Conservation (phyloP, 305 asterid species). For the Rubia tinctorum region DNA sequence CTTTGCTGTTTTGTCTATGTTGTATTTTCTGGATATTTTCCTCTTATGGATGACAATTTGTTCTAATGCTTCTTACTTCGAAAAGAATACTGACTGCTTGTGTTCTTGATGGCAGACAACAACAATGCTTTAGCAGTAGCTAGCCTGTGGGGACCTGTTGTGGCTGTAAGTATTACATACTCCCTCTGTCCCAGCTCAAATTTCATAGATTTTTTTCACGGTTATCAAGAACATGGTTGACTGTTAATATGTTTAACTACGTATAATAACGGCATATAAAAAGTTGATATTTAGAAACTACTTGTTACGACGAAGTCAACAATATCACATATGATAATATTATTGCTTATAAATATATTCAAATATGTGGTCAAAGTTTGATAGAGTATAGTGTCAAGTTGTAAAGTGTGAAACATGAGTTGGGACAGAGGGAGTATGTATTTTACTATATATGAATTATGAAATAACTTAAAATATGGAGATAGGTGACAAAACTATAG, state of each 20-base stretch:
- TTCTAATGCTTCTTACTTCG: background rate
- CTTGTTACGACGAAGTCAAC: no score
- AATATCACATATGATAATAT: no score
- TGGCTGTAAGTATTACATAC: slow-evolving; percentile 70
- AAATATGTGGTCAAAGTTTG: no score
- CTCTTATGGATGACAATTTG: background rate
- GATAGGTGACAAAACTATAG: background rate
- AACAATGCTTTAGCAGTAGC: slow-evolving; percentile 63
- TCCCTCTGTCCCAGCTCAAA: background rate
- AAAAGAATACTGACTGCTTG: slow-evolving; percentile 25
- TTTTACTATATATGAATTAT: background rate
- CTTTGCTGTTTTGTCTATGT: background rate
- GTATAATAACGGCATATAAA: no score
- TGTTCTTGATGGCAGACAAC: slow-evolving; percentile 60
- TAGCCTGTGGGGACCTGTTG: slow-evolving; percentile 95
- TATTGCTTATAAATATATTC: no score
- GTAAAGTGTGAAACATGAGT: no score
- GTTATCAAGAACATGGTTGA: no score
- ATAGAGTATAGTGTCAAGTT: no score
- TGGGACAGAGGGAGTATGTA: background rate
- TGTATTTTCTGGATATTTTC: background rate
- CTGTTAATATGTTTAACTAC: no score
- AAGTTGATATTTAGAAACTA: no score
- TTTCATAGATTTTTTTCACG: no score
- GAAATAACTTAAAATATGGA: no score